Evolutionary conservation across 768 basidiomycete genomes (phyloP).

Genomic region (Fibroporia radiculosa): DNA sequence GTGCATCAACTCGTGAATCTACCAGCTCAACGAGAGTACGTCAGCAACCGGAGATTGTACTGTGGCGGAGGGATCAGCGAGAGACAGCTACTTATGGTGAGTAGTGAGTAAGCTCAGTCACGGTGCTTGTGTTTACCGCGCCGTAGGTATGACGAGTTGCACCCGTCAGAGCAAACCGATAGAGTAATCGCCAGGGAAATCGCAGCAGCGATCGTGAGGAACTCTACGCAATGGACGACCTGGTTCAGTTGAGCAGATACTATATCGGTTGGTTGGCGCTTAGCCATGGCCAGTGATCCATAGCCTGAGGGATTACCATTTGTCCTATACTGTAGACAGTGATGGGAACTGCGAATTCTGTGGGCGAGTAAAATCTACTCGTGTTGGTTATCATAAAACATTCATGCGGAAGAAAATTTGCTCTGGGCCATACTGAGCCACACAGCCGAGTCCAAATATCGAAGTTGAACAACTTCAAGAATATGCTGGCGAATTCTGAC

Average conservation of each 20-base stretch:
- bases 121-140: neutral
- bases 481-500: too few species aligned
- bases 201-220: constrained; percentile 35
- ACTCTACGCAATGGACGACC: constrained; percentile 36
- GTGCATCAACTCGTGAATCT: constrained; percentile 39
- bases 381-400: too few species aligned
- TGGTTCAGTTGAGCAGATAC: constrained; percentile 37
- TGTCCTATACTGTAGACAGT: too few species aligned
- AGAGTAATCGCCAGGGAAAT: constrained; percentile 50
- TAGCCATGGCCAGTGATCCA: too few species aligned
- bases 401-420: too few species aligned
- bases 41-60: constrained; percentile 24
- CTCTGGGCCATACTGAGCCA: too few species aligned
- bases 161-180: constrained; percentile 52
- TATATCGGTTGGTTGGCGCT: too few species aligned
- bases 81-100: constrained; percentile 55
- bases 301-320: too few species aligned
- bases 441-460: too few species aligned
- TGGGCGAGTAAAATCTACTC: too few species aligned
- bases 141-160: constrained; percentile 45
- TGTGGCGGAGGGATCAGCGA: constrained; percentile 31
- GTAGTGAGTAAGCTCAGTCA: constrained; percentile 8
- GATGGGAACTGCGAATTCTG: too few species aligned
- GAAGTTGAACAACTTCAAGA: too few species aligned
- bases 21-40: constrained; percentile 23